Evolutionary conservation across 805 yeast genomes (phyloP).

Genomic region (Kluyveromyces siamensis): DNA sequence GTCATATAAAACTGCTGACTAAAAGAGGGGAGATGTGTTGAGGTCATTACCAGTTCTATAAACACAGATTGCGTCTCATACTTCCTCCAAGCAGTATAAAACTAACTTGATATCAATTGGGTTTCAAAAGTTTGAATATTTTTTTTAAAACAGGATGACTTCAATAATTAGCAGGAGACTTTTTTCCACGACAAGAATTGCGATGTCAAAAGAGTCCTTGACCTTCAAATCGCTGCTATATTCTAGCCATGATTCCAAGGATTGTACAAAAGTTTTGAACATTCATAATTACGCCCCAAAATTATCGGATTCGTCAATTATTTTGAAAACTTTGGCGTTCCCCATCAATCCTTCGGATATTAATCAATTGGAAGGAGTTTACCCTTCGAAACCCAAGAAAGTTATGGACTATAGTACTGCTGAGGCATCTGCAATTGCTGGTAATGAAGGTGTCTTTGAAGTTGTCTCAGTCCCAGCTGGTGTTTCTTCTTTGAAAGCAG

Average conservation of each 20-base stretch:
- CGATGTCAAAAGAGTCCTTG: slow-evolving; percentile 17
- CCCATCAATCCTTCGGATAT: slow-evolving; percentile 90
- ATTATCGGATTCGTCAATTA: slow-evolving; percentile 25
- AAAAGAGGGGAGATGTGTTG: neutral
- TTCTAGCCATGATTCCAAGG: slow-evolving; percentile 22
- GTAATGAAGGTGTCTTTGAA: slow-evolving; percentile 89
- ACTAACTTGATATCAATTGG: too few species aligned
- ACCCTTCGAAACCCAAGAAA: slow-evolving; percentile 65
- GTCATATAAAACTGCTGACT: neutral
- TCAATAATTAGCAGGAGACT: neutral
- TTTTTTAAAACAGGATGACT: neutral
- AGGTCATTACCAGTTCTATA: too few species aligned
- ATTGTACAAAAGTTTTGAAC: slow-evolving; percentile 20
- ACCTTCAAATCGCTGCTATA: slow-evolving; percentile 25
- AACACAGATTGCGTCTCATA: too few species aligned
- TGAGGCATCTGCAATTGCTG: slow-evolving; percentile 73
- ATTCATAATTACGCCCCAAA: slow-evolving; percentile 23
- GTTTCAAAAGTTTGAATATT: too few species aligned
- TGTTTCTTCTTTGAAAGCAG: slow-evolving; percentile 41
- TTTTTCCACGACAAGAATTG: slow-evolving; percentile 7
- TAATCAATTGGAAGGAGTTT: slow-evolving; percentile 77
- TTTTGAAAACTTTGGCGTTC: slow-evolving; percentile 64
- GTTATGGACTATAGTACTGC: slow-evolving; percentile 44
- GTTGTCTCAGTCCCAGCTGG: slow-evolving; percentile 61
- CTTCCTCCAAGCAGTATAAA: too few species aligned